Evolutionary conservation across 805 yeast genomes (phyloP).

Genomic region (Danielia reshetovae): DNA sequence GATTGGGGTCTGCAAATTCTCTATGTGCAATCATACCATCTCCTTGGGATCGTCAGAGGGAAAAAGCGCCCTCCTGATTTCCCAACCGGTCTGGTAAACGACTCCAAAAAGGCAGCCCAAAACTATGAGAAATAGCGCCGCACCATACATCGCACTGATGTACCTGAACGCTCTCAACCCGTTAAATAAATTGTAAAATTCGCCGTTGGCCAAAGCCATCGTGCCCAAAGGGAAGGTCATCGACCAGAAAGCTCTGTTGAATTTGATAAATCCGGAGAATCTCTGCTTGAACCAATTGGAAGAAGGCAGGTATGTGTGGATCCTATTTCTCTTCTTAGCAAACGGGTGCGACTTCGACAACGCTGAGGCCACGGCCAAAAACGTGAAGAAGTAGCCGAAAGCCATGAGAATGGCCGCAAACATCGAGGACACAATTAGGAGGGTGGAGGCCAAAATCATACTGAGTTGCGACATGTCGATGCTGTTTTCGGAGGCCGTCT

Average conservation of each 20-base stretch:
- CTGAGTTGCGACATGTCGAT: constrained; percentile 5
- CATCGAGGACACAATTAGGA: constrained; percentile 21
- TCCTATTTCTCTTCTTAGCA: constrained; percentile 24
- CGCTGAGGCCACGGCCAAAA: constrained; percentile 30
- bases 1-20: too few relatives aligned
- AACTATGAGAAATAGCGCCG: constrained; percentile 43
- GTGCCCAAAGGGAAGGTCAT: constrained; percentile 87
- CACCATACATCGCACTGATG: constrained; percentile 58
- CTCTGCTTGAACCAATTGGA: constrained; percentile 6
- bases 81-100: constrained; percentile 14
- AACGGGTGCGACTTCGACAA: constrained; percentile 43
- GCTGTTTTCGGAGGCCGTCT: constrained; percentile 3
- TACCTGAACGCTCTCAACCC: constrained; percentile 58
- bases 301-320: constrained; percentile 15
- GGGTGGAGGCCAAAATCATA: constrained; percentile 8
- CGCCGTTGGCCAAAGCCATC: constrained; percentile 55
- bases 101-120: constrained; percentile 31
- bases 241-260: constrained; percentile 54
- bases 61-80: constrained; percentile 5
- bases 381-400: constrained; percentile 52
- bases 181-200: constrained; percentile 33
- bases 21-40: constrained; percentile 7
- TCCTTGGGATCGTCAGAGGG: neutral
- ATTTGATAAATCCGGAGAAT: constrained; percentile 18
- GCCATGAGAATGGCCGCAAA: constrained; percentile 43